Base-by-base conservation (phyloP, 495 filamentous ascomycete species). In the Cairneyella variabilis region DNA sequence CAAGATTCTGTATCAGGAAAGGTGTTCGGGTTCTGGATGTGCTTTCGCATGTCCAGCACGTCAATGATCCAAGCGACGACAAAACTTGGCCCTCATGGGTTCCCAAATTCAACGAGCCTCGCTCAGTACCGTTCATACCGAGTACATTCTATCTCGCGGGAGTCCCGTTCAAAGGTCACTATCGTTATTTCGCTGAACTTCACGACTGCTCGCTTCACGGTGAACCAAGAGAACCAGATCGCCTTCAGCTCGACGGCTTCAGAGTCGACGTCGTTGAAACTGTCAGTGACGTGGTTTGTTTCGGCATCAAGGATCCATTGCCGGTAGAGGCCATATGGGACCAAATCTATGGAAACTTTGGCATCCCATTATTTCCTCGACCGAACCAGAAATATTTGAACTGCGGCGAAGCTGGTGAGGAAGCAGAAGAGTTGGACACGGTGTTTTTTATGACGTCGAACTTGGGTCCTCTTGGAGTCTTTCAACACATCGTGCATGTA, bases 31-130 rank as follows among this genome's bases (percentile, higher is more conserved):
- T 42, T 28, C 46, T 58, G 3, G 49, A 57, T 23, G 50, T 58
- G 0, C 25, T 58, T 18, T 58, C 55, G 34, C 55, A 58, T 21
- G 55, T 58, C 16, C 50, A 54, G 27, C 55, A 58, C 48, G 32
- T 40, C 7, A 3, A 17, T n/a, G 52, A 56, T 48, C 51, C 55
- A 17, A 27, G n/a, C n/a, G n/a, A 32, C 11, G 34, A 28, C 27
- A 12, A 11, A 3, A 22, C 14, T 17, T 58, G 34, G 23, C 55
- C 55, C 17, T 57, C 55, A 25, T 58, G 55, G 55, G 55, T 58
- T 1, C 55, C 55, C 11, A 43, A 38, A 26, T 58, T 38, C 16
- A 21, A 41, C 20, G 30, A 58, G 22, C 48, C 48, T 11, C 34
- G 45, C 20, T 48, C 38, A 44, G 30, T 38, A 22, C 42, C 42